Conservation (phyloP, 2,329 filamentous ascomycete genomes). For the Sporothrix inflata region DNA sequence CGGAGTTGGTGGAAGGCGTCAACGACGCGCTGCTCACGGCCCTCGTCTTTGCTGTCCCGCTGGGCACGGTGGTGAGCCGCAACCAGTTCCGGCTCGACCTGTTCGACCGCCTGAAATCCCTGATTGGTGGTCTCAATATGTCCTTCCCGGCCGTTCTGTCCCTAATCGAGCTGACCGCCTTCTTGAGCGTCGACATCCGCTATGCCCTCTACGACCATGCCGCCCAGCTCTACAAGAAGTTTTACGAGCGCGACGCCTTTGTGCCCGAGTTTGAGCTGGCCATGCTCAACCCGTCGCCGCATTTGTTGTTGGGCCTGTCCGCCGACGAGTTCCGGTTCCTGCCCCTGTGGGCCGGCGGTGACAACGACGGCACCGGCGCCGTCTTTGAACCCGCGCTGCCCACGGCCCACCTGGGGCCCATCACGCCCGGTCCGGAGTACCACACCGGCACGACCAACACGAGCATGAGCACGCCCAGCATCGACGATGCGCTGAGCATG, state of each 20-base stretch:
- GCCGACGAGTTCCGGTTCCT: constrained; percentile 64
- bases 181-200: neutral
- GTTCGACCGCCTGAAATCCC: neutral
- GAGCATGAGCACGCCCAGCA: constrained; percentile 35
- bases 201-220: neutral
- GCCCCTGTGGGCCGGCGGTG: constrained; percentile 66
- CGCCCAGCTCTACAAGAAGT: neutral
- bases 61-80: neutral
- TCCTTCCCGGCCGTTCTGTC: neutral
- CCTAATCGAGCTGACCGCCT: neutral
- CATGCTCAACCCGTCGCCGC: constrained; percentile 43
- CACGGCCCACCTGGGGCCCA: constrained; percentile 49
- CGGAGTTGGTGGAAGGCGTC: neutral
- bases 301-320: constrained; percentile 56
- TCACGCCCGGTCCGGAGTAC: constrained; percentile 52
- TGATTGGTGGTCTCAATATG: neutral
- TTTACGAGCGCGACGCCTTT: constrained; percentile 5
- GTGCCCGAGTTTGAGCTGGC: constrained; percentile 41
- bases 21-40: neutral
- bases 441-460: constrained; percentile 49
- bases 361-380: constrained; percentile 55
- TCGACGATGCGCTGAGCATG: constrained; percentile 32
- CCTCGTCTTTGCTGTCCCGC: neutral
- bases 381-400: constrained; percentile 51
- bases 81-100: neutral